These are phyloP conservation scores for Ogataea saltuana DNA, from an alignment of 805 yeast genomes.

Conservation along the genomic window DNA sequence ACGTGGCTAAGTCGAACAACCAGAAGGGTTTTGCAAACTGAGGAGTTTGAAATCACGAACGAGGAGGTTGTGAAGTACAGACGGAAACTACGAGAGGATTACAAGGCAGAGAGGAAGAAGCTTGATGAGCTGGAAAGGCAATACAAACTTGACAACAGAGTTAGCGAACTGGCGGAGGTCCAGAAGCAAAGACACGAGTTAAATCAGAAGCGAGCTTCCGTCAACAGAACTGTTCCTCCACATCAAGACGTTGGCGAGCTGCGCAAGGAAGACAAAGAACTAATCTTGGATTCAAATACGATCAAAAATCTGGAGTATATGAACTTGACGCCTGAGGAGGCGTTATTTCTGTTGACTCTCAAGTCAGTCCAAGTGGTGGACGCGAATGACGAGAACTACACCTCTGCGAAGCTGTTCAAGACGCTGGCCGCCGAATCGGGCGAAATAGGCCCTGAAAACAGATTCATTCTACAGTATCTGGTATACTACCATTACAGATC, in stretches of 20 bases:
- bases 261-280: slow-evolving; percentile 40
- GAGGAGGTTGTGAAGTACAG: slow-evolving; percentile 80
- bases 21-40: slow-evolving; percentile 43
- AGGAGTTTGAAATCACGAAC: slow-evolving; percentile 39
- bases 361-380: slow-evolving; percentile 35
- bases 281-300: slow-evolving; percentile 31
- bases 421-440: slow-evolving; percentile 17
- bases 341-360: slow-evolving; percentile 58
- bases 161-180: slow-evolving; percentile 36
- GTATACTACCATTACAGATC: slow-evolving; percentile 87
- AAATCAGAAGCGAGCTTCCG: slow-evolving; percentile 22
- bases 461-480: slow-evolving; percentile 57
- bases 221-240: slow-evolving; percentile 22
- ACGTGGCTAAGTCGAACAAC: slow-evolving; percentile 77
- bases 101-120: slow-evolving; percentile 66
- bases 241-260: slow-evolving; percentile 15
- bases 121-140: slow-evolving; percentile 51
- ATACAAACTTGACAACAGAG: slow-evolving; percentile 27
- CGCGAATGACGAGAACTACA: neutral
- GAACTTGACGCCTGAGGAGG: slow-evolving; percentile 77
- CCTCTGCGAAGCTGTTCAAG: slow-evolving; percentile 17
- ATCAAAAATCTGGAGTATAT: slow-evolving; percentile 45
- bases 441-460: slow-evolving; percentile 30
- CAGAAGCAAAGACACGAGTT: slow-evolving; percentile 38
- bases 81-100: slow-evolving; percentile 67